Percentiles rank a stretch among this genome's conserved stretches.
These are phyloP conservation scores for Trichoderma afroharzianum DNA, from an alignment of 2,329 filamentous ascomycete species.

Conservation along the genomic window DNA sequence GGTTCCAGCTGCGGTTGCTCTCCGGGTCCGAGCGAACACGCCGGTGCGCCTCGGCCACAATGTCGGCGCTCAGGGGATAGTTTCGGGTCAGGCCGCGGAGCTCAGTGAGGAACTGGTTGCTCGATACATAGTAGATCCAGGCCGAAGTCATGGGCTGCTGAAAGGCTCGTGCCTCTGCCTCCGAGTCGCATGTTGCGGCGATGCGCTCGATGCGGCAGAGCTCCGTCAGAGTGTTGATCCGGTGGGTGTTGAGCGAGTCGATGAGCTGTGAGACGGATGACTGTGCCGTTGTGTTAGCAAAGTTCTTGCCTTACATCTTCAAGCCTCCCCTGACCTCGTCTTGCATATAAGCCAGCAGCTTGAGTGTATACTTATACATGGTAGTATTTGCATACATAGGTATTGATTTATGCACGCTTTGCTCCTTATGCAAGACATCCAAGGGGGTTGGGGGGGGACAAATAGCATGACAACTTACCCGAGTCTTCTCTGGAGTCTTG, in stretches of 20 bases:
- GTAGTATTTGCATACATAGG: background rate
- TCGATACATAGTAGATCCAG: constrained; percentile 69
- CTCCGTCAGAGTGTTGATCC: constrained; percentile 70
- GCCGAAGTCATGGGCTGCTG: constrained; percentile 65
- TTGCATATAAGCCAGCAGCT: background rate
- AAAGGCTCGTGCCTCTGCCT: constrained; percentile 56
- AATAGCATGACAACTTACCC: background rate
- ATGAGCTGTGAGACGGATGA: constrained; percentile 48
- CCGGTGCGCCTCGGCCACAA: constrained; percentile 61
- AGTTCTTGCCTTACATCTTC: background rate
- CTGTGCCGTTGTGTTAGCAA: background rate
- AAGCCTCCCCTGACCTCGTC: background rate
- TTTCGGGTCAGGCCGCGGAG: constrained; percentile 63
- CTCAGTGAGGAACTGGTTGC: constrained; percentile 65
- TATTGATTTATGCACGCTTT: background rate
- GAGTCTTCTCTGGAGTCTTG: background rate
- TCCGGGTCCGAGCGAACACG: constrained; percentile 61
- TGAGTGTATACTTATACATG: background rate
- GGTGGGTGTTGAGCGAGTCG: constrained; percentile 59
- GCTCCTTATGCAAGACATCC: background rate
- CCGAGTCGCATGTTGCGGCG: constrained; percentile 54
- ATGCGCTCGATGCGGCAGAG: constrained; percentile 67
- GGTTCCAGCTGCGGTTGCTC: constrained; percentile 70
- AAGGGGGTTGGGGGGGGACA: background rate
- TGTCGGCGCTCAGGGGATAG: constrained; percentile 64